These are phyloP conservation scores for Ascochyta pisi DNA, from an alignment of 2,329 filamentous ascomycete species.

Conservation along the genomic window DNA sequence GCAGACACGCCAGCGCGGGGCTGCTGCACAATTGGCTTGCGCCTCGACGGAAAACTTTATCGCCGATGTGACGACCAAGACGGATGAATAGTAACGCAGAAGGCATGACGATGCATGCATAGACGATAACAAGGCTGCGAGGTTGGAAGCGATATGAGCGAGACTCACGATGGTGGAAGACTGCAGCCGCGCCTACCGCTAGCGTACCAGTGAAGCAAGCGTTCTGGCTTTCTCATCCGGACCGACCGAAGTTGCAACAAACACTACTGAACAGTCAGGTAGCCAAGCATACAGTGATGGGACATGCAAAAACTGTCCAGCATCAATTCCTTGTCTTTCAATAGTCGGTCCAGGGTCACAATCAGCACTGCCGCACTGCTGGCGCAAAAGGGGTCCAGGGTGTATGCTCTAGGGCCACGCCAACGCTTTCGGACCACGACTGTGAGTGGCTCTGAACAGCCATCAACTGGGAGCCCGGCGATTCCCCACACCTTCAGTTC, in stretches of 20 bases:
- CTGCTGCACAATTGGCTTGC: constrained; percentile 5
- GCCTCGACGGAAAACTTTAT: constrained; percentile 7
- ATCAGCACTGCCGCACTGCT: constrained; percentile 13
- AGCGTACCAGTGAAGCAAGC: constrained; percentile 14
- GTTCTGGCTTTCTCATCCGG: constrained; percentile 1
- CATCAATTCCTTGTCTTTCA: not conserved
- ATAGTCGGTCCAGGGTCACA: not conserved
- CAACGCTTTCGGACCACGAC: constrained; percentile 22
- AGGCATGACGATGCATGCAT: not conserved
- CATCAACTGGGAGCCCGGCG: constrained; percentile 19
- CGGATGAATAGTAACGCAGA: not conserved
- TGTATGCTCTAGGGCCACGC: constrained; percentile 20
- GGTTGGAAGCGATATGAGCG: not conserved
- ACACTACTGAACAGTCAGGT: not conserved
- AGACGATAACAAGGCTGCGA: constrained; percentile 1
- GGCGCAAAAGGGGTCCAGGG: constrained; percentile 29
- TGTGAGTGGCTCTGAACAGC: constrained; percentile 26
- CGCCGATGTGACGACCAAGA: constrained; percentile 1
- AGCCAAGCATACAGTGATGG: constrained; percentile 3
- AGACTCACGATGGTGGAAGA: constrained; percentile 1
- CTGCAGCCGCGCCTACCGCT: constrained; percentile 13
- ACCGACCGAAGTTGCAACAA: not conserved
- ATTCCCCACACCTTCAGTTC: constrained; percentile 17
- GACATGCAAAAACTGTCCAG: constrained; percentile 7
- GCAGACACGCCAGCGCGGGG: constrained; percentile 11